These are phyloP conservation scores for Dorcoceras hygrometricum DNA, from an alignment of 257 asterid genomes.

Conservation along the genomic window DNA sequence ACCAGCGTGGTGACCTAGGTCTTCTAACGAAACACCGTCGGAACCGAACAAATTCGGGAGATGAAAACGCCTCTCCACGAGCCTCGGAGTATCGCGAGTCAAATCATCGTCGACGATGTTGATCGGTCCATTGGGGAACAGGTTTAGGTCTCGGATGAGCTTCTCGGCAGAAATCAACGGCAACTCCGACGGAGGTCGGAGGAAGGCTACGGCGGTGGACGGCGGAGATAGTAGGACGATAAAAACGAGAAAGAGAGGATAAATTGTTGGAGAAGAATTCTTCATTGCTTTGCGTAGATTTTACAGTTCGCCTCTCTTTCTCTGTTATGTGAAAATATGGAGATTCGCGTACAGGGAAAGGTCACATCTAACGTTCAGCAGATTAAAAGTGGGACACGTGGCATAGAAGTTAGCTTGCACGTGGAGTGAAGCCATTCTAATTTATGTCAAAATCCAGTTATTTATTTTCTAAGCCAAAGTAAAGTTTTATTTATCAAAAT, in stretches of 20 bases:
- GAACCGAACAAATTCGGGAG: conserved; percentile 57
- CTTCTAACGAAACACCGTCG: conserved; percentile 48
- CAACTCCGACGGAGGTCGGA: conserved; percentile 42
- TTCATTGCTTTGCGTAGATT: conserved; percentile 31
- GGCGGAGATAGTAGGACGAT: conserved; percentile 31
- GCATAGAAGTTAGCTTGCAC: no score
- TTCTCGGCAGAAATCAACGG: conserved; percentile 51
- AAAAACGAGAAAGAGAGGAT: conserved; percentile 24
- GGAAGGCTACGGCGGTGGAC: conserved; percentile 42
- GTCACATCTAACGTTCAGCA: no score
- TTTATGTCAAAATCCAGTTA: no score
- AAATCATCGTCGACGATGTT: conserved; percentile 43
- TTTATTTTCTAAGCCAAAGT: no score
- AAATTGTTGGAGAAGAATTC: conserved; percentile 25
- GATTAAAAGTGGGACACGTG: no score
- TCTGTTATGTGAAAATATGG: background rate
- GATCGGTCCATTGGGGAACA: conserved; percentile 58
- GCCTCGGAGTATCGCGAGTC: conserved; percentile 28
- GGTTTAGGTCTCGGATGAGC: conserved; percentile 62
- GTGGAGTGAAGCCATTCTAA: no score
- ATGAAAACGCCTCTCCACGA: conserved; percentile 67
- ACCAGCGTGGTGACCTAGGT: conserved; percentile 88
- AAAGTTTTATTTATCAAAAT: no score
- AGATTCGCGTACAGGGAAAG: no score
- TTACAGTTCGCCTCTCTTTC: background rate